Base-by-base conservation (phyloP, 805 yeast species). In the Brettanomyces sp. region DNA sequence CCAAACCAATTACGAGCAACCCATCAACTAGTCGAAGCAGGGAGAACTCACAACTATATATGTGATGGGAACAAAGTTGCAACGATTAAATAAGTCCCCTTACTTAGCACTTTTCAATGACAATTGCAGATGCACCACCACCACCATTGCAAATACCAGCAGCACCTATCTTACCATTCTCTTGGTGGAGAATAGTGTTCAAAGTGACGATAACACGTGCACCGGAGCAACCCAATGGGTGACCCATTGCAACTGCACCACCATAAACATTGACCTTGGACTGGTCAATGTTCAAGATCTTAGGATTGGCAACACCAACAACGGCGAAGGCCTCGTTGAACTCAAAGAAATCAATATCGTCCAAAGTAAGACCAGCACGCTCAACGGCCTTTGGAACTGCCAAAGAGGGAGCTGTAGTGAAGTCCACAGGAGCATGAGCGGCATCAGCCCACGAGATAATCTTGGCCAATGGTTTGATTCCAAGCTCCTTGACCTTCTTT, bases 101-200 rank as follows among this genome's bases (percentile, higher is more conserved):
- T 9, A 40, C 28, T 49, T 65, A 75, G 40, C 79, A 59, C 58
- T 73, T 79, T 72, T 90, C 96, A 58, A 93, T 77, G 50, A 93
- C 87, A 58, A 93, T 73, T 24, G 98, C 82, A 47, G 95, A 84
- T 43, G 97, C 98, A 64, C 99, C 99, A 65, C 99, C 99, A 60
- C 99, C 99, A 73, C 99, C 99, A 67, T 93, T 93, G 77, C 99
- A 93, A 63, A 93, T 83, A 65, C 88, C 96, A 58, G 96, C 97
- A 55, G 80, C 88, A 65, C 99, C 99, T 56, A 81, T 66, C 70
- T 83, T 87, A 56, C 91, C 95, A 46, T 68, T 68, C 73, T 93
- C 98, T 71, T 91, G 96, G 36, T 67, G 54, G 62, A 93, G 77
- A 14, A 90, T 89, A 43, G 88, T 77, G 48, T 80, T 59, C 66